Base-by-base conservation (phyloP, 2,329 filamentous ascomycete genomes). In the Orbilia oligospora region DNA sequence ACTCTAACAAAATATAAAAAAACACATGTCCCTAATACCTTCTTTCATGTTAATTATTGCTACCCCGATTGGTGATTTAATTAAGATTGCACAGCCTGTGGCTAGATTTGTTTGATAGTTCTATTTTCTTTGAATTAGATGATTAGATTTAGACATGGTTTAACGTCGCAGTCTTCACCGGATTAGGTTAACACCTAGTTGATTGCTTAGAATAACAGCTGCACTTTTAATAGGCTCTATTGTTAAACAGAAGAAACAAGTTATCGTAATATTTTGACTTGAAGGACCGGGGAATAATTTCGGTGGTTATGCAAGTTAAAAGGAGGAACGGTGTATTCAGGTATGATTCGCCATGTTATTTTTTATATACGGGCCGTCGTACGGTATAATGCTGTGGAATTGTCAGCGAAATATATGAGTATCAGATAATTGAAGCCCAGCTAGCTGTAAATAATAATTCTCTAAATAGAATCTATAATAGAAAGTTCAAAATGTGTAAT, bases 1-100 rank as follows among this genome's bases (percentile, higher is more conserved):
- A 24, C 27, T 44, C 44, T 44, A 44, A 61, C 14, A 27, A 12
- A 4, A 1, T 41, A n/a, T 10, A n/a, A 10, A n/a, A n/a, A n/a
- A n/a, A n/a, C n/a, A n/a, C n/a, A n/a, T n/a, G n/a, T n/a, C n/a
- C n/a, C n/a, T n/a, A n/a, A n/a, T n/a, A n/a, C n/a, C n/a, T n/a
- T n/a, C n/a, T n/a, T n/a, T 18, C 14, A 30, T 30, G 27, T 30
- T 30, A 22, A 44, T 61, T 61, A 44, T 44, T 41, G 36, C 53
- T 22, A n/a, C 20, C 6, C 36, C 22, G 36, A 61, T 61, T 61
- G 36, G 56, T 61, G 56, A 41, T 61, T 61, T 61, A 36, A 41
- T 61, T 61, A 44, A 61, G 56, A 61, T 61, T 61, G 56, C 56
- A 61, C 56, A 44, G 22, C 36, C 20, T 44, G 56, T 61, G 56